Conservation (phyloP, 2,329 filamentous ascomycete species). For the Alternaria burnsii region DNA sequence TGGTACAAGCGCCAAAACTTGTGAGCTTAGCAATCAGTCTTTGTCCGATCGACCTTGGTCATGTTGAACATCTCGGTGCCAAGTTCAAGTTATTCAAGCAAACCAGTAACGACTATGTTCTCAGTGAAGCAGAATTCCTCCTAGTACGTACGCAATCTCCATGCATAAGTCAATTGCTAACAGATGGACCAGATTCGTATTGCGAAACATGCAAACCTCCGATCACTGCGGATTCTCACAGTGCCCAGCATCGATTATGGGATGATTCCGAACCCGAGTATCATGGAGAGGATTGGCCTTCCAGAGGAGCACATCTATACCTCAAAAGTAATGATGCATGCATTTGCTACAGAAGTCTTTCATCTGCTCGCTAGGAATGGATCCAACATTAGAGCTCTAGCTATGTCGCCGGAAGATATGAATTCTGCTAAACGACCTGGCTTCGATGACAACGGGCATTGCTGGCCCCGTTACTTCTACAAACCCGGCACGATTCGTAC, state of each 20-base stretch:
- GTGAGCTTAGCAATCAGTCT: neutral
- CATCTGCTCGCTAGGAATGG: neutral
- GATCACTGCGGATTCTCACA: neutral
- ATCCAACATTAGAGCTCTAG: neutral
- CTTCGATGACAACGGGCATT: accelerated
- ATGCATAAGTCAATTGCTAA: neutral
- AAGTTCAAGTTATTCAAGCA: neutral
- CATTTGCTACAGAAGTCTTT: neutral
- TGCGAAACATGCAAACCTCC: neutral
- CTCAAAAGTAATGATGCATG: neutral
- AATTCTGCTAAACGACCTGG: neutral
- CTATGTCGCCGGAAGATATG: neutral
- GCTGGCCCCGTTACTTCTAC: neutral
- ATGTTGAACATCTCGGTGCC: neutral
- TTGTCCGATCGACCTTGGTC: neutral
- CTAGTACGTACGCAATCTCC: neutral
- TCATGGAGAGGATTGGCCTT: accelerated
- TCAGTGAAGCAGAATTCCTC: neutral
- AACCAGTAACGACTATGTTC: neutral
- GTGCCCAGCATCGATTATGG: neutral
- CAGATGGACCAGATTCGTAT: neutral
- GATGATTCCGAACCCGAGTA: neutral
- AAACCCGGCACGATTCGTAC: too few species aligned
- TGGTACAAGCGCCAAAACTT: neutral
- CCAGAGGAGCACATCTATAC: neutral